Conservation (phyloP, 2,329 filamentous ascomycete genomes). For the Pseudogymnoascus sp. region DNA sequence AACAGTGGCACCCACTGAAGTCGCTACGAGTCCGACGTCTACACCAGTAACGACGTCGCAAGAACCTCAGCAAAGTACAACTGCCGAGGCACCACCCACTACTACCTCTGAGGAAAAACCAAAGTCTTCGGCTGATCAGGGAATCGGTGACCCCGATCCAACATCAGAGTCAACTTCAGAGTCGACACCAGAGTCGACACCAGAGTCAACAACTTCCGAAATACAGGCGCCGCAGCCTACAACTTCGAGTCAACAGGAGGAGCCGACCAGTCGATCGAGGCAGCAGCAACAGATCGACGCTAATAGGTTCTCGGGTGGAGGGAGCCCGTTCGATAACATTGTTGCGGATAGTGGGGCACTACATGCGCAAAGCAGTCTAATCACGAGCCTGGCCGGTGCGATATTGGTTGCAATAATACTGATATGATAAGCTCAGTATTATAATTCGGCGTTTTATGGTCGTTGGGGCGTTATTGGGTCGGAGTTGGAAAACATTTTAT, state of each 20-base stretch:
- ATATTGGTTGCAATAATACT: constrained; percentile 1
- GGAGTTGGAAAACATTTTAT: neutral
- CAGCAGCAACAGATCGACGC: constrained; percentile 5
- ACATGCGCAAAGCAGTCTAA: neutral
- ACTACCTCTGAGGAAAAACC: neutral
- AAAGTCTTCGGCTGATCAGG: neutral
- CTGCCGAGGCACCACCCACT: neutral
- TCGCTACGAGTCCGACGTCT: neutral
- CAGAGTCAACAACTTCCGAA: neutral
- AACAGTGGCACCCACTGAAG: neutral
- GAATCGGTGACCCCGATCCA: neutral
- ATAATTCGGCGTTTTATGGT: neutral
- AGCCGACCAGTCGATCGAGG: neutral
- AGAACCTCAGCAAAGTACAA: neutral
- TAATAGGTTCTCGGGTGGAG: constrained; percentile 5
- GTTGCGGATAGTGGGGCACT: neutral
- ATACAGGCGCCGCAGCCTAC: neutral
- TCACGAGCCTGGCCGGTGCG: neutral
- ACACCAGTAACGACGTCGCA: neutral
- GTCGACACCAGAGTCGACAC: neutral
- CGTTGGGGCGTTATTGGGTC: neutral
- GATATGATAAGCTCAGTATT: neutral
- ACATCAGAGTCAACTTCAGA: neutral
- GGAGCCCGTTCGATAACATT: constrained; percentile 10
- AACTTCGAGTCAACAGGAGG: neutral